A percentile compares a stretch with the other conserved stretches of the same genome.
Conservation (phyloP, 192 early-diverging fungal species). For the Backusella psychrophila region DNA sequence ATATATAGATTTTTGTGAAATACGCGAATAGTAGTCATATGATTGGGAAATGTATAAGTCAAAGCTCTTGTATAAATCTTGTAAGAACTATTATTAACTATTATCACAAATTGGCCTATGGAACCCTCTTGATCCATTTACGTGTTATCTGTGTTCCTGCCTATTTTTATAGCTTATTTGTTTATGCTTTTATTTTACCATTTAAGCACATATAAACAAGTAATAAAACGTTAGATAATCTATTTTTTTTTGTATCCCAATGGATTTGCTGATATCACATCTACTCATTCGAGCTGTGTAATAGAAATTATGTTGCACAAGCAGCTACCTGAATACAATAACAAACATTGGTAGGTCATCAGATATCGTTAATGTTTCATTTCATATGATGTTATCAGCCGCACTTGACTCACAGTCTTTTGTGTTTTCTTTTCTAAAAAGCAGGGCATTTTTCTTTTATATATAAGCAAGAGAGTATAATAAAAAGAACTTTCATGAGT, state of each 20-base stretch:
- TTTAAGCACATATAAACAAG: background rate
- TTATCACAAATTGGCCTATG: background rate
- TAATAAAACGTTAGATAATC: background rate
- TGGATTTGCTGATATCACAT: background rate
- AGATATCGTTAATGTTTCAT: background rate
- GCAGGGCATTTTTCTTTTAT: too few relatives aligned
- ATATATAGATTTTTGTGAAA: too few relatives aligned
- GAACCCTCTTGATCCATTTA: background rate
- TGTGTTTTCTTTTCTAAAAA: too few relatives aligned
- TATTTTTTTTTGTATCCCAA: background rate
- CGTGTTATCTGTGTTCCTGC: background rate
- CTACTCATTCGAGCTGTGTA: background rate
- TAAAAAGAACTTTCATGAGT: too few relatives aligned
- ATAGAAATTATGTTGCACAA: background rate
- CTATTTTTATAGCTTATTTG: background rate
- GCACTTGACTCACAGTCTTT: background rate
- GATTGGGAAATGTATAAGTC: background rate
- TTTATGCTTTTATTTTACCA: background rate
- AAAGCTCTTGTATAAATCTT: background rate
- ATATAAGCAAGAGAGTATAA: too few relatives aligned
- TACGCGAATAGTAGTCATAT: background rate
- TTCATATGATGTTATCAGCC: background rate
- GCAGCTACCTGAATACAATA: background rate
- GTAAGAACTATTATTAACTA: background rate
- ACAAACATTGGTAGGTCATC: conserved; percentile 3